Conservation (phyloP, 2,329 filamentous ascomycete genomes). For the Phialophora macrospora region DNA sequence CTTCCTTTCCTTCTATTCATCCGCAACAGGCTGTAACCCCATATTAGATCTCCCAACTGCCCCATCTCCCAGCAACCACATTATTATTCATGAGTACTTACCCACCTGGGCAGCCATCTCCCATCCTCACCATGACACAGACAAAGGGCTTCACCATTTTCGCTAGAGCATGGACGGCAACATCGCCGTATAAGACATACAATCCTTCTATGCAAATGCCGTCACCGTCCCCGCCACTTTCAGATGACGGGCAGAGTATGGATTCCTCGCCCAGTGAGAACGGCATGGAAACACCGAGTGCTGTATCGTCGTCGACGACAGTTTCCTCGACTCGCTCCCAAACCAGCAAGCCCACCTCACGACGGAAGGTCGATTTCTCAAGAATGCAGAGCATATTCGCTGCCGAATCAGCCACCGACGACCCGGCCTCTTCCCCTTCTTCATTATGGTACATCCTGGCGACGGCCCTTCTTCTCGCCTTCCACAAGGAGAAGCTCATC, state of each 20-base stretch:
- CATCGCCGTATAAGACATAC: constrained; percentile 12
- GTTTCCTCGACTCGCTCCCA: background rate
- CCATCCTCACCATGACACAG: constrained; percentile 16
- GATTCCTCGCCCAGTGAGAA: constrained; percentile 3
- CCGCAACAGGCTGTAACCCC: background rate
- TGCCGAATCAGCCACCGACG: background rate
- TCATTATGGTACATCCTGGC: constrained; percentile 41
- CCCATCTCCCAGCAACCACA: background rate
- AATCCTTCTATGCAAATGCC: background rate
- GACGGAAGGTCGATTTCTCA: background rate
- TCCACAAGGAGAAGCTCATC: constrained; percentile 40
- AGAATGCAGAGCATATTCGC: background rate
- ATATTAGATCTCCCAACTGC: background rate
- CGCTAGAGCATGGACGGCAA: constrained; percentile 14
- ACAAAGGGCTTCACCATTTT: constrained; percentile 22
- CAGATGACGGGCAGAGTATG: constrained; percentile 19
- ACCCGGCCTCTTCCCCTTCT: background rate
- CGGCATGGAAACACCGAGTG: constrained; percentile 16
- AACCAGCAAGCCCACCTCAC: background rate
- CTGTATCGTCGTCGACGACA: background rate
- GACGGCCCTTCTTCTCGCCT: constrained; percentile 39
- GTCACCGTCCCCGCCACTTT: constrained; percentile 10
- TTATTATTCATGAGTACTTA: background rate
- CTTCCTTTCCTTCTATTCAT: background rate
- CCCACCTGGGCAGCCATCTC: background rate